These are phyloP conservation scores for Biscutella laevigata DNA, from an alignment of 441 rosid species.

Conservation along the genomic window DNA sequence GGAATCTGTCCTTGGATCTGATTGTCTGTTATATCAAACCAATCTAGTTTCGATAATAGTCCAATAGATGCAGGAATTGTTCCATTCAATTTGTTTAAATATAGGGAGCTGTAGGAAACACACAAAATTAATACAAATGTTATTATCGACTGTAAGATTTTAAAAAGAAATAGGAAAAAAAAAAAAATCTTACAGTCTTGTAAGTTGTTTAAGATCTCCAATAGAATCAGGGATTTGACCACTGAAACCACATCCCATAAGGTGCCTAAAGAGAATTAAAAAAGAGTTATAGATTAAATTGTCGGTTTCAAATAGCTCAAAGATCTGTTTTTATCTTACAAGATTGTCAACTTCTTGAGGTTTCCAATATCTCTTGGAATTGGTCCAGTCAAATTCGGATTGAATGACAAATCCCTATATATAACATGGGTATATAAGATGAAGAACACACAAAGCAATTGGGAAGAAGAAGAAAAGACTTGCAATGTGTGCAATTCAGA, in stretches of 20 bases:
- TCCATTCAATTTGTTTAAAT: constrained; percentile 59
- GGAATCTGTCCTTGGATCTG: constrained; percentile 57
- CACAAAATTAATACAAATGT: neutral
- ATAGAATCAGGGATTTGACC: constrained; percentile 66
- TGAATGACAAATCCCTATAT: constrained; percentile 76
- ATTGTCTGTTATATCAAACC: constrained; percentile 83
- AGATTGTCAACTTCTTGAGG: constrained; percentile 44
- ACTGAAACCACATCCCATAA: constrained; percentile 60
- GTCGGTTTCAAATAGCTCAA: neutral
- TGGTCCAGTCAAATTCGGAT: constrained; percentile 46
- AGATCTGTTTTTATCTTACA: constrained; percentile 42
- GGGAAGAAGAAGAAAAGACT: constrained; percentile 14
- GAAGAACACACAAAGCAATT: neutral
- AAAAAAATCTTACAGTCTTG: constrained; percentile 43
- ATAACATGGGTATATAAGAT: neutral
- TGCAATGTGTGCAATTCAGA: constrained; percentile 60
- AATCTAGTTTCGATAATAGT: constrained; percentile 43
- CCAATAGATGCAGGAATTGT: constrained; percentile 63
- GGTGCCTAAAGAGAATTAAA: constrained; percentile 38
- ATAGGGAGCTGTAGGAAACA: constrained; percentile 49
- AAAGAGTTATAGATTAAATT: neutral
- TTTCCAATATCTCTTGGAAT: constrained; percentile 56
- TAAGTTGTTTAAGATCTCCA: constrained; percentile 44
- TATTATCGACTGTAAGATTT: neutral
- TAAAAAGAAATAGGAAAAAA: neutral